Conservation (phyloP, 257 asterid species). For the Leonotis leonurus region DNA sequence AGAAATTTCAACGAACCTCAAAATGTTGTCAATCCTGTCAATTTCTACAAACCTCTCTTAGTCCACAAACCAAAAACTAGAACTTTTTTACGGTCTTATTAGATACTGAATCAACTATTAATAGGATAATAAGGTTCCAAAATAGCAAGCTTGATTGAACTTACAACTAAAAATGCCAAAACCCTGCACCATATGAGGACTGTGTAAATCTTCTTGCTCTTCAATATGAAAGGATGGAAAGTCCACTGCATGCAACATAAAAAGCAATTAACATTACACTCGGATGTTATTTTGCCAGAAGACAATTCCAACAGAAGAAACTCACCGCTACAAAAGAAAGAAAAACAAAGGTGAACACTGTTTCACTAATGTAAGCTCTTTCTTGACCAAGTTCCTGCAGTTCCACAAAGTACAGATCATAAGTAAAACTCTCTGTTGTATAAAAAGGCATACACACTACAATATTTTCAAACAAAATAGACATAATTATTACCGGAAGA, state of each 20-base stretch:
- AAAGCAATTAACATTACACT: background rate
- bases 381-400: constrained; percentile 86
- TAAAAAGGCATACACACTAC: too few relatives aligned
- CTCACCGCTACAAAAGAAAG: constrained; percentile 82
- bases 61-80: too few relatives aligned
- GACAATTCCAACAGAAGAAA: background rate
- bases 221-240: constrained; percentile 87
- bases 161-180: constrained; percentile 85
- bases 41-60: too few relatives aligned
- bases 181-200: constrained; percentile 97
- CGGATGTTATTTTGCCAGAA: background rate
- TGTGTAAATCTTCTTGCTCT: constrained; percentile 90
- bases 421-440: constrained; percentile 11
- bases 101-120: too few relatives aligned
- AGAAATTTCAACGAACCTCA: too few relatives aligned
- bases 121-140: too few relatives aligned
- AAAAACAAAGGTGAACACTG: constrained; percentile 69
- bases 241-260: constrained; percentile 76
- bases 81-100: too few relatives aligned
- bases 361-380: constrained; percentile 81
- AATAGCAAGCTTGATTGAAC: constrained; percentile 27
- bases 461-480: background rate
- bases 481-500: constrained; percentile 66
- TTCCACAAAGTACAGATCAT: constrained; percentile 14
- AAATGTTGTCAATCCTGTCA: too few relatives aligned